Evolutionary conservation across 1,139 yeast genomes (phyloP), one percentile per base, ranked within the genome.

Genomic region (Arxiozyma slooffiae): DNA sequence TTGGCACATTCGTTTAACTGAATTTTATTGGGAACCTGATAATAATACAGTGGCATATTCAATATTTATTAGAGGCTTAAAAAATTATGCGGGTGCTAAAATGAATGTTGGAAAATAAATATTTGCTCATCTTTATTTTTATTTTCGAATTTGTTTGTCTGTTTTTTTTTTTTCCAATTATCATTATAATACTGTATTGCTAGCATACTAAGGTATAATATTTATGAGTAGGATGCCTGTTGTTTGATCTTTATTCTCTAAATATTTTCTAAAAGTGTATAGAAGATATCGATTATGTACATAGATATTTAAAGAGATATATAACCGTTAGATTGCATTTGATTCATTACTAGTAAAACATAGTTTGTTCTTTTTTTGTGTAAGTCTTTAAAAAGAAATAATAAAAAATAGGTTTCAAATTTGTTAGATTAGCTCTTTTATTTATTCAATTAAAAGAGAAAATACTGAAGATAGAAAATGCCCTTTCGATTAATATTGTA

Each of bases 1-100:
- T 24, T 92, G 98, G 98, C 97, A 92, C 63, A 80, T 89, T 42
- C 76, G 98, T 55, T 77, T 94, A 52, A 78, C 90, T 9, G 99
- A 92, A 63, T 80, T 92, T 60, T 90, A 84, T 69, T 86, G 95
- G 86, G 92, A 87, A 61, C 84, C 86, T 8, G 96, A 87, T 63
- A 85, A 86, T 63, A 82, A 74, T 54, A 79, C 79, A 53, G 96
- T 89, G 46, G 77, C 80, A 41, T 92, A 92, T 66, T 85, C 89
- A 22, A 94, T 90, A 18, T 92, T 88, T 65, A 76, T 86, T 49
- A 77, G 92, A 57, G 96, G 95, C 1, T 75, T 92, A 58, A 87
- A 84, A 58, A 82, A 80, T 60, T 92, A 79, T 64, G 77, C 96
- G 7, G 75, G 78, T 23, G 84, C 95, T 63, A 89, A 89, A 69